phyloP scores from a whole-genome alignment of 345 rosid species.

The Carallia pectinifolia region DNA sequence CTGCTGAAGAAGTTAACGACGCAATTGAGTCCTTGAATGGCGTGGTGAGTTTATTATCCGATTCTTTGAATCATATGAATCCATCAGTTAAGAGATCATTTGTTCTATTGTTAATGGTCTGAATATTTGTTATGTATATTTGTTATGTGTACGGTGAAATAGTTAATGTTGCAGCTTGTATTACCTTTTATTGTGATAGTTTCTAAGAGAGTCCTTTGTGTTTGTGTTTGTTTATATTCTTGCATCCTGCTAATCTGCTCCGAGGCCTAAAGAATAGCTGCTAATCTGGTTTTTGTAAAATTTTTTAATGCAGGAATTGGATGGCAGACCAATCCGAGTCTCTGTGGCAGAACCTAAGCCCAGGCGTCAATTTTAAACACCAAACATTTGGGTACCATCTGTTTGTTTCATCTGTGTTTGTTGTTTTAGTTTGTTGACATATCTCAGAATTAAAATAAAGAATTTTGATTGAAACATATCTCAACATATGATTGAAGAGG shows the following conservation, averaged over 20 bases:
- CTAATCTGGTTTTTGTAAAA: neutral
- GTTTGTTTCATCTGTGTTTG: too few species aligned
- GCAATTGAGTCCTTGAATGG: conserved; percentile 80
- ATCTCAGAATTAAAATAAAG: too few species aligned
- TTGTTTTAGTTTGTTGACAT: too few species aligned
- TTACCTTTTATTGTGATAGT: too few species aligned
- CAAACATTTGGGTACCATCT: conserved; percentile 18
- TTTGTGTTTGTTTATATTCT: neutral
- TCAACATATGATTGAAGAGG: too few species aligned
- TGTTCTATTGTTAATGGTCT: too few species aligned
- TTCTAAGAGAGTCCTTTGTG: neutral
- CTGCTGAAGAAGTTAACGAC: conserved; percentile 68
- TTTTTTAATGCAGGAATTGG: conserved; percentile 60
- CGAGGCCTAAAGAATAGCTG: neutral
- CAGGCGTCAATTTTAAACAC: conserved; percentile 64
- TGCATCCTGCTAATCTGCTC: neutral
- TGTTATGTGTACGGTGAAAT: too few species aligned
- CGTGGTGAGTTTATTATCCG: conserved; percentile 52
- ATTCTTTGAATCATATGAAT: neutral
- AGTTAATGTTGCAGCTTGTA: too few species aligned
- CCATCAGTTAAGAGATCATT: too few species aligned
- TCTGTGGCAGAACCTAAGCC: conserved; percentile 81
- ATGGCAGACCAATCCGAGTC: conserved; percentile 83
- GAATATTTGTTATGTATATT: too few species aligned
- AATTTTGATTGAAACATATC: too few species aligned